Conservation (phyloP, 257 asterid genomes). For the Pogostemon cablin region DNA sequence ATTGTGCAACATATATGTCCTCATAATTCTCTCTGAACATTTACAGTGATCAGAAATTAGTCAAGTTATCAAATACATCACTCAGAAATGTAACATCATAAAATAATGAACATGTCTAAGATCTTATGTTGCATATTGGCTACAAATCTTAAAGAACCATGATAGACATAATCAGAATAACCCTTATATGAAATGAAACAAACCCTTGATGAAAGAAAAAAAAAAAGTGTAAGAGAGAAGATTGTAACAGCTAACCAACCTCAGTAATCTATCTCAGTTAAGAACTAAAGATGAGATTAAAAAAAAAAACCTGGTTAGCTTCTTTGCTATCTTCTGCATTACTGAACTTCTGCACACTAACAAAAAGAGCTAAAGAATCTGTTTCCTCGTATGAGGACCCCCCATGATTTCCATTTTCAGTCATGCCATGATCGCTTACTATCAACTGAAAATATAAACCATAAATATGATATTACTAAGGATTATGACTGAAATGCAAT, state of each 20-base stretch:
- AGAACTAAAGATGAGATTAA: slow-evolving; percentile 26
- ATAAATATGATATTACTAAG: slow-evolving; percentile 23
- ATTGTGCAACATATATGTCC: too few species aligned
- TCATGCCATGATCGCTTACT: slow-evolving; percentile 97
- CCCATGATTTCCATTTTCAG: slow-evolving; percentile 88
- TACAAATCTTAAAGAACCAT: not conserved
- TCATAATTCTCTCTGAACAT: too few species aligned
- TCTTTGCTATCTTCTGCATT: slow-evolving; percentile 39
- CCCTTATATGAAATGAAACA: not conserved
- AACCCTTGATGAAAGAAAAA: slow-evolving; percentile 1
- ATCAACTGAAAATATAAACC: slow-evolving; percentile 58
- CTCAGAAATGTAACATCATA: not conserved
- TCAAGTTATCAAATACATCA: not conserved
- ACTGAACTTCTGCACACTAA: slow-evolving; percentile 46
- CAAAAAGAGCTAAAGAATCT: slow-evolving; percentile 87
- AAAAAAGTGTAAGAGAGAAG: slow-evolving; percentile 18
- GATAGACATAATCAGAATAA: not conserved
- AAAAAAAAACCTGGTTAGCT: slow-evolving; percentile 59
- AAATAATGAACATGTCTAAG: too few species aligned
- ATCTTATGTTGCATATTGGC: too few species aligned
- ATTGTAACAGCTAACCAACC: slow-evolving; percentile 3
- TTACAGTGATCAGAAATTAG: too few species aligned
- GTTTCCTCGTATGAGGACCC: slow-evolving; percentile 90
- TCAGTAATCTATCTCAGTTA: slow-evolving; percentile 2
- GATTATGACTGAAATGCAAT: slow-evolving; percentile 27